Conservation (phyloP, 78 protist genomes). For the Dictyostelium citrinum region DNA sequence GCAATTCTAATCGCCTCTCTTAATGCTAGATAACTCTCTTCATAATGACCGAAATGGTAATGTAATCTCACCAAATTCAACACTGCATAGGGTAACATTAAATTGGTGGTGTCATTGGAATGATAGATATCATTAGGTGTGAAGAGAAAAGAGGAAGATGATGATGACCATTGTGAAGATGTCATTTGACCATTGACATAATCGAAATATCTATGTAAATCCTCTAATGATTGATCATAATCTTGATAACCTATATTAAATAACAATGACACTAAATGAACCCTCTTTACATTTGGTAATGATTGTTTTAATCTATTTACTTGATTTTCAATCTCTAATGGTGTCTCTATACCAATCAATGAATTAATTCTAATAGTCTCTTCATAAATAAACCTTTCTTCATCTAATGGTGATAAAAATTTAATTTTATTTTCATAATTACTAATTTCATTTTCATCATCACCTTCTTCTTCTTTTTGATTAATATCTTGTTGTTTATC, state of each 20-base stretch:
- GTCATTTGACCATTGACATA: slow-evolving; percentile 41
- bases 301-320: not conserved
- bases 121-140: not conserved
- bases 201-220: slow-evolving; percentile 66
- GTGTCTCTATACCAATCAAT: slow-evolving; percentile 31
- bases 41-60: slow-evolving; percentile 61
- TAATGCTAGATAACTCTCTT: slow-evolving; percentile 34
- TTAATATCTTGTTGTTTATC: not conserved
- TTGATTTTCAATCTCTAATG: not conserved
- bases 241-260: slow-evolving; percentile 1
- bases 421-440: not conserved
- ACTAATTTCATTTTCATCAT: not conserved
- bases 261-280: not conserved
- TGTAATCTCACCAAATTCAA: slow-evolving; percentile 38
- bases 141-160: not conserved
- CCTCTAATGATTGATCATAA: slow-evolving; percentile 45
- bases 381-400: slow-evolving; percentile 44
- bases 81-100: slow-evolving; percentile 58
- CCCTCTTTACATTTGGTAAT: slow-evolving; percentile 35
- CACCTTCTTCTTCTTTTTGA: not conserved
- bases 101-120: not conserved
- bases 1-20: slow-evolving; percentile 58
- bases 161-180: not conserved
- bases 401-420: slow-evolving; percentile 60
- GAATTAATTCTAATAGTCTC: slow-evolving; percentile 9